A percentile compares a stretch with the other conserved stretches of the same genome.
phyloP scores from a whole-genome alignment of 148 eudicot genomes.

The Agrostemma githago region DNA sequence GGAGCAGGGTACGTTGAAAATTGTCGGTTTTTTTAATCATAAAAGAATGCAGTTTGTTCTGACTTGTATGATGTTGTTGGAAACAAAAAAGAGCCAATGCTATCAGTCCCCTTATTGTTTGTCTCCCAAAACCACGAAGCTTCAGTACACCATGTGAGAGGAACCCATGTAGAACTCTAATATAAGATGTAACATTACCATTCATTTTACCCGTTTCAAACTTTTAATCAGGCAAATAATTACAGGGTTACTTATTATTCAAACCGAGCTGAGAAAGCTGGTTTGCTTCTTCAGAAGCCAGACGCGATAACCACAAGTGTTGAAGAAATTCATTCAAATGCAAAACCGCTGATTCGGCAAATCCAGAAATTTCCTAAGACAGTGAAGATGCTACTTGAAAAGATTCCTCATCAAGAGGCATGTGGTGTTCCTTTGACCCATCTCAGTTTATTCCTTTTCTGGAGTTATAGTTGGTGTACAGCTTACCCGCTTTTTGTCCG shows the following conservation, averaged over 20 bases:
- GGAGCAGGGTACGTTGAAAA: slow-evolving; percentile 80
- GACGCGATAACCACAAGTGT: slow-evolving; percentile 55
- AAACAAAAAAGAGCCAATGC: neutral
- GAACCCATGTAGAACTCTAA: neutral
- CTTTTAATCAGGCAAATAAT: slow-evolving; percentile 11
- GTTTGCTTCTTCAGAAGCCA: slow-evolving; percentile 52
- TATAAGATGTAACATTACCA: neutral
- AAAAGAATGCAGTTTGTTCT: neutral
- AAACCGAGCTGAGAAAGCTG: slow-evolving; percentile 44
- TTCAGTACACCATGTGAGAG: neutral
- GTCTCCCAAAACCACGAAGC: neutral
- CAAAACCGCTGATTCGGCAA: slow-evolving; percentile 71
- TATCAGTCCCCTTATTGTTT: neutral
- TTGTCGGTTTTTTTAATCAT: neutral
- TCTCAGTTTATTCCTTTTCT: neutral
- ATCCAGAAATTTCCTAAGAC: slow-evolving; percentile 55
- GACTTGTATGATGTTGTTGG: neutral
- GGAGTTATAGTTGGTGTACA: neutral
- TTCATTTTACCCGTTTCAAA: slow-evolving; percentile 9
- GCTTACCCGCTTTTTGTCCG: neutral
- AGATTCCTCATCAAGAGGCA: slow-evolving; percentile 95
- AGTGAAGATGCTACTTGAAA: slow-evolving; percentile 62
- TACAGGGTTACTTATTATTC: slow-evolving; percentile 55
- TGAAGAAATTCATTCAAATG: slow-evolving; percentile 68
- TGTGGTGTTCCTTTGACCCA: slow-evolving; percentile 17